phyloP scores from a whole-genome alignment of 805 yeast genomes.

The Sugiyamaella boreocaroliniensis region DNA sequence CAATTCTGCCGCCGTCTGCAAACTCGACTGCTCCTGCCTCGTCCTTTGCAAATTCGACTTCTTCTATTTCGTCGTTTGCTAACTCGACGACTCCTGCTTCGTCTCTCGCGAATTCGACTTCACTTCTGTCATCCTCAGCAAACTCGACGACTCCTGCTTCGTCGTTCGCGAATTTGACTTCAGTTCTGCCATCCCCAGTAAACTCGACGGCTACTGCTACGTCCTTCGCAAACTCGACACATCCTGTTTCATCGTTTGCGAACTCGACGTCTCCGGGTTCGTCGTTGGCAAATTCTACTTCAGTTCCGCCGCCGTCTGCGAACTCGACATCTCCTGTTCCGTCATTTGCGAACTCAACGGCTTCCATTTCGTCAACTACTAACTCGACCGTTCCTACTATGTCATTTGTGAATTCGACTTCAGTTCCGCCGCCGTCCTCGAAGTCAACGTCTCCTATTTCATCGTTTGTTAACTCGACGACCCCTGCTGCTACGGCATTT shows the following conservation, averaged over 20 bases:
- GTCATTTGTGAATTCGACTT: not conserved
- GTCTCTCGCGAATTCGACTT: not conserved
- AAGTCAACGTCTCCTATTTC: not conserved
- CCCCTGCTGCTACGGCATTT: not conserved
- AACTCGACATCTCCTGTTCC: not conserved
- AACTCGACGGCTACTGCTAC: not conserved
- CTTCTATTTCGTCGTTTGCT: not conserved
- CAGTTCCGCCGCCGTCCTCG: not conserved
- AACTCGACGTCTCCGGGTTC: not conserved
- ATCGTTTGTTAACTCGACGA: not conserved
- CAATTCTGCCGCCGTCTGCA: too few relatives aligned
- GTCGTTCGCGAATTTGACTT: not conserved
- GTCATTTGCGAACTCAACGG: not conserved
- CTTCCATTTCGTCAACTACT: too few relatives aligned
- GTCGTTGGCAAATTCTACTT: not conserved
- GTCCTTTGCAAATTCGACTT: not conserved
- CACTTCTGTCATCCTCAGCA: not conserved
- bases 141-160: not conserved
- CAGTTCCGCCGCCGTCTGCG: not conserved
- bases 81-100: too few relatives aligned
- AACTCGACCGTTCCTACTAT: too few relatives aligned
- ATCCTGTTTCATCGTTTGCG: not conserved
- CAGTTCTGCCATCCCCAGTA: not conserved
- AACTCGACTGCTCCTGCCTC: not conserved
- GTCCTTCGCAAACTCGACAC: not conserved